A percentile compares a stretch with the other conserved stretches of the same genome.
phyloP scores from a whole-genome alignment of 257 asterid species.

The Capsicum baccatum region DNA sequence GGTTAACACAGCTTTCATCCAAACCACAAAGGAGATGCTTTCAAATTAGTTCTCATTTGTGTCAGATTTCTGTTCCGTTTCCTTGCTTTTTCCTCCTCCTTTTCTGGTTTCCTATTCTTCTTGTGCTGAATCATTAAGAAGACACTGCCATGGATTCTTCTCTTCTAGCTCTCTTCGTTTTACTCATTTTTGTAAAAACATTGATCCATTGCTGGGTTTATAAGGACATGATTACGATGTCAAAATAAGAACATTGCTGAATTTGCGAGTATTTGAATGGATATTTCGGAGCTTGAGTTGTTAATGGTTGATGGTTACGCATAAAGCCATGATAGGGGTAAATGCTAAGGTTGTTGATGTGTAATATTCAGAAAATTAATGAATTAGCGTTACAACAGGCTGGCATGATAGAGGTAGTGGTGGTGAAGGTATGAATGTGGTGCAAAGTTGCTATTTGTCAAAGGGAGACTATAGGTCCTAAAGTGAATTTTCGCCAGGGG shows the following conservation, averaged over 20 bases:
- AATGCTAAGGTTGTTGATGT: background rate
- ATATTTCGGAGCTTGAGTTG: background rate
- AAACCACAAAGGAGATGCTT: background rate
- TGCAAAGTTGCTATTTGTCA: background rate
- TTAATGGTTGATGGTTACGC: background rate
- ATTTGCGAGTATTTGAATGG: background rate
- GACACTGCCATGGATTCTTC: background rate
- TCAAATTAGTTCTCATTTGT: background rate
- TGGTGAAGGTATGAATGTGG: background rate
- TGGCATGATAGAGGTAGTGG: background rate
- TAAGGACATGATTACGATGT: background rate
- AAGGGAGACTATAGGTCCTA: background rate
- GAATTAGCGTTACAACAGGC: background rate
- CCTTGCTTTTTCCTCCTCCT: background rate
- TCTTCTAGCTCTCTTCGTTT: background rate
- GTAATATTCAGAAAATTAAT: background rate
- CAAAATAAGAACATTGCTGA: background rate
- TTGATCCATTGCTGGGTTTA: background rate
- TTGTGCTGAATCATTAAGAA: background rate
- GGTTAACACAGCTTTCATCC: background rate
- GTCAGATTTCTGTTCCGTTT: background rate
- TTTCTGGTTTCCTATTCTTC: background rate
- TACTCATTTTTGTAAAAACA: background rate
- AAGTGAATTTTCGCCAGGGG: background rate
- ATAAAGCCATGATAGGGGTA: slow-evolving; percentile 4